Evolutionary conservation across 202 grass and related monocot genomes (phyloP), one percentile per base, ranked within the genome.

Genomic region (Bolboschoenoplectus hybrid): DNA sequence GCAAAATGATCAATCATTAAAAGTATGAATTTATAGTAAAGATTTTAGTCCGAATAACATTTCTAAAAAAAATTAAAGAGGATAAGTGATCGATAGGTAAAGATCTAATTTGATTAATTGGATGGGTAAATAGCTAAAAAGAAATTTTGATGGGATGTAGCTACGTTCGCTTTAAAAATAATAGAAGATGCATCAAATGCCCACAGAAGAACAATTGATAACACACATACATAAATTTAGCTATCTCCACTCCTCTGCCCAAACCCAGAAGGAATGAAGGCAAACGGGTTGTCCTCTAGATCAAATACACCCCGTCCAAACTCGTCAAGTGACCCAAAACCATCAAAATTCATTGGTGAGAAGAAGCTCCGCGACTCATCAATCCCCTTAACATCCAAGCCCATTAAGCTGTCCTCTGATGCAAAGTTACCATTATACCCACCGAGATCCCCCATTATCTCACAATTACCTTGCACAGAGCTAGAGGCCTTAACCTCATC

Each of bases 341-440:
- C 83, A 63, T 93, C 93, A 13, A 93, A 95, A 84, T 56, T 95
- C 86, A 95, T 71, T 0, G 96, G 87, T 0, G 95, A 95, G 87
- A 94, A 94, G 51, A 87, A 95, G 19, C 87, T 67, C 32, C 87
- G 88, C 0, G 71, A 13, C 51, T 95, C 91, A 38, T 95, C 91
- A 81, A 40, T 43, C 67, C 85, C 83, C 82, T 91, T 93, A 44
- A 95, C 85, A 74, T 91, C 93, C 11, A 92, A 49, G 13, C 60
- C 60, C 60, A 13, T 46, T 66, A 82, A 66, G 14, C 89, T 62
- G 63, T 87, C 84, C 41, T 93, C 95, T 9, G 87, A 92, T 5
- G 88, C 52, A 16, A 94, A 86, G 85, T 80, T 84, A 87, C 84
- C 90, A 7, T 75, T 80, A 44, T 65, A 60, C 75, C 70, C 83